Evolutionary conservation across 1,284 basidiomycete genomes (phyloP).

Genomic region (Irpex sp.): DNA sequence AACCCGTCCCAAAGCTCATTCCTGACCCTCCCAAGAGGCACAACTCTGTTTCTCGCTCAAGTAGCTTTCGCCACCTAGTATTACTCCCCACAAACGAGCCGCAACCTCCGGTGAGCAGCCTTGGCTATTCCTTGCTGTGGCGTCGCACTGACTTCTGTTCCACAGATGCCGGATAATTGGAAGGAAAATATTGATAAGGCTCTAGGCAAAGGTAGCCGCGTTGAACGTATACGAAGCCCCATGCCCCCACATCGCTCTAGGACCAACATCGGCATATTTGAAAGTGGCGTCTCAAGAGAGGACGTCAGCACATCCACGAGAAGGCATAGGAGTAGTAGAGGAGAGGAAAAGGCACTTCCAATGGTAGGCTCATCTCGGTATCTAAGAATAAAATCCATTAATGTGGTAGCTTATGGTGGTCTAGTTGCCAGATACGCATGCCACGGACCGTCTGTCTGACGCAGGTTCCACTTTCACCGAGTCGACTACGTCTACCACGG

Average conservation of each 20-base stretch:
- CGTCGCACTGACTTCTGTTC: conserved; percentile 12
- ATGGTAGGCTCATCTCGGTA: conserved; percentile 7
- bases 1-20: conserved; percentile 60
- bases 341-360: conserved; percentile 10
- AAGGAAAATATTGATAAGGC: conserved; percentile 40
- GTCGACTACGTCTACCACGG: conserved; percentile 7
- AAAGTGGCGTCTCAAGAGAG: neutral
- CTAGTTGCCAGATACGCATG: conserved; percentile 6
- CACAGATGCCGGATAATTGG: conserved; percentile 51
- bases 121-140: conserved; percentile 1
- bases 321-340: neutral
- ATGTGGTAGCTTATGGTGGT: neutral
- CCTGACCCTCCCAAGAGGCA: conserved; percentile 48
- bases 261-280: neutral
- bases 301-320: neutral
- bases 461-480: conserved; percentile 5
- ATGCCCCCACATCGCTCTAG: conserved; percentile 3
- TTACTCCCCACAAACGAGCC: conserved; percentile 18
- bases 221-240: conserved; percentile 13
- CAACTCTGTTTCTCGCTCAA: conserved; percentile 30
- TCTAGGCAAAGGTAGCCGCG: conserved; percentile 27
- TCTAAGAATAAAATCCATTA: neutral
- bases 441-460: conserved; percentile 7
- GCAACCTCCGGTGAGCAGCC: conserved; percentile 40
- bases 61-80: conserved; percentile 25